Base-by-base conservation (phyloP, 805 yeast genomes). In the Suhomyces prunicola region DNA sequence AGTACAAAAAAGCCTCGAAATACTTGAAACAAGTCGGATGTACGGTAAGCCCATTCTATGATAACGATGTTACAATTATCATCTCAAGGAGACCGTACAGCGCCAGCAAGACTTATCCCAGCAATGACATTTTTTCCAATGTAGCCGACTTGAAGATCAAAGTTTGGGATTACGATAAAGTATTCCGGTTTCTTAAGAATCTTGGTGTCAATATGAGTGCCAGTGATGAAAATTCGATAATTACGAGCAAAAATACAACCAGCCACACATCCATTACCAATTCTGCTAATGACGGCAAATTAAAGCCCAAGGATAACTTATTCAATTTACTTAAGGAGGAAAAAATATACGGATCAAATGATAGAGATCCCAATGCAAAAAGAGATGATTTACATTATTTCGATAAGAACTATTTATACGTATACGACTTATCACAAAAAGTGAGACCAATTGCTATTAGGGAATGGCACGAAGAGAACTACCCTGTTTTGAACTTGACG, bases 121-220 rank as follows among this genome's bases (percentile, higher is more conserved):
- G 60, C 68, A 81, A 57, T 54, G 96, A 92, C 65, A 83, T 90
- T 7, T 80, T 90, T 59, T 75, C 80, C 50, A 79, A 83, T 56
- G 96, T 92, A 5, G 67, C 71, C 31, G 76, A 74, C 47, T 78
- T 77, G 50, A 83, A 82, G 55, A 81, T 87, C 67, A 90, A 92
- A 67, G 87, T 92, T 23, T 93, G 97, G 97, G 83, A 86, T 40
- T 85, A 82, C 61, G 96, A 90, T 52, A 93, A 92, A 68, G 90
- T 92, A 1, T 80, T 84, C 61, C 73, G 97, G 49, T 92, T 92
- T 63, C 77, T 91, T 67, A 80, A 78, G 55, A 83, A 88, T 66
- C 71, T 88, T 60, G 82, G 75, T 50, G 77, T 64, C 51, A 57
- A 54, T 40, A 29, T 47, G 22, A 47, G 42, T 22, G 33, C 44